Conservation (phyloP, 768 basidiomycete genomes). For the Kwoniella sp. region DNA sequence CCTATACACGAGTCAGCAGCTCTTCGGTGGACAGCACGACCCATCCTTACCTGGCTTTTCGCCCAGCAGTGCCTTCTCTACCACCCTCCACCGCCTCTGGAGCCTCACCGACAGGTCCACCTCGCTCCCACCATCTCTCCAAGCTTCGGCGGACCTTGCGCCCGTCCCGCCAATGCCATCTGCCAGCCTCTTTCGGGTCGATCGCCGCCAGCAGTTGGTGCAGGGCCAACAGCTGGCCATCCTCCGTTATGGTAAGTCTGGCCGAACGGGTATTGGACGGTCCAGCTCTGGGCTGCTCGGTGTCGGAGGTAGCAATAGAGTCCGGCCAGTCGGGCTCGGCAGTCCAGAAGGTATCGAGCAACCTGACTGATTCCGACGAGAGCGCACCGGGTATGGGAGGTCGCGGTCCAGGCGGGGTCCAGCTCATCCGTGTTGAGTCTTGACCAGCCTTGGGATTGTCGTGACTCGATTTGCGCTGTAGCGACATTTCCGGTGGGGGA, state of each 20-base stretch:
- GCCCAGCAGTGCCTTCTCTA: slow-evolving; percentile 23
- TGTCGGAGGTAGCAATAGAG: background rate
- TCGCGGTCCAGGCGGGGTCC: slow-evolving; percentile 33
- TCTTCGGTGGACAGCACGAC: too few species aligned
- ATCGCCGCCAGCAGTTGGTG: slow-evolving; percentile 64
- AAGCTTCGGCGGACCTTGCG: slow-evolving; percentile 81
- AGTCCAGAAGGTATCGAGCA: slow-evolving; percentile 43
- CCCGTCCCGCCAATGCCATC: slow-evolving; percentile 97
- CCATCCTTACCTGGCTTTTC: slow-evolving; percentile 15
- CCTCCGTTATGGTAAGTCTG: slow-evolving; percentile 14
- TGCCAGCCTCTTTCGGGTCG: slow-evolving; percentile 66
- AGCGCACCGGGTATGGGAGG: slow-evolving; percentile 19
- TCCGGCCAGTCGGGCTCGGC: slow-evolving; percentile 24
- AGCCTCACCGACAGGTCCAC: slow-evolving; percentile 61
- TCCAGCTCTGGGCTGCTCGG: background rate
- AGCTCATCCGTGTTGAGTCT: slow-evolving; percentile 15
- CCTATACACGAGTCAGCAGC: slow-evolving; percentile 45
- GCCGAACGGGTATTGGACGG: background rate
- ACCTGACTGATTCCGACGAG: background rate
- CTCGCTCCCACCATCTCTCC: slow-evolving; percentile 68
- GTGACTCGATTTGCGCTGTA: slow-evolving; percentile 13
- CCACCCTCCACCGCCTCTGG: slow-evolving; percentile 51
- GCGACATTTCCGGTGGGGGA: slow-evolving; percentile 53
- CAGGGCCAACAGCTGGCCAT: slow-evolving; percentile 53
- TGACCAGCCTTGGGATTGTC: background rate